Evolutionary conservation across 202 grass and related monocot species (phyloP), one percentile per base, ranked within the genome.

Genomic region (Zoysia matrella): DNA sequence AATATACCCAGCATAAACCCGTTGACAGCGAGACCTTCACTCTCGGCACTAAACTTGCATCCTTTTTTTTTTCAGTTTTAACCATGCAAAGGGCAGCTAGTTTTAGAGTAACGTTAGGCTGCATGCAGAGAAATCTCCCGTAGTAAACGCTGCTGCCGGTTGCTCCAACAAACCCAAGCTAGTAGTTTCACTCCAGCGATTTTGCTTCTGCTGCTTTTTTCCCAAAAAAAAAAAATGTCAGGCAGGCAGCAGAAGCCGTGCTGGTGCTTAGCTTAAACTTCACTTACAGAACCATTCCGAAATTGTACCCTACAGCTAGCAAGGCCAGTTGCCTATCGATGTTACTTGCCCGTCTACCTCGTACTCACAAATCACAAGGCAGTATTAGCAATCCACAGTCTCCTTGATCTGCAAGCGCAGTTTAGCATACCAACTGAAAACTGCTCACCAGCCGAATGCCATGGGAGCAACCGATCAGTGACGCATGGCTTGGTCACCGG

Each of bases 401-500:
- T 64, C 41, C 60, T 80, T 61, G 13, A 83, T 30, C 3, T 40
- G 30, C 3, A 64, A 64, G 36, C 30, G 60, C 30, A 36, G 30
- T 36, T 64, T 66, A 45, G 46, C 40, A 45, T 49, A 75, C 53
- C 0, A 75, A 52, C 5, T 47, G 15, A 51, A 58, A 13, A 1
- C 40, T 13, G 48, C 11, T 22, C 30, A 54, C 53, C 65, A 2
- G 39, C 60, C 58, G 30, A 36, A 61, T 67, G 10, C 5, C 65
- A 9, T 2, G 30, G 30, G 45, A 46, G 45, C 45, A 46, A 36
- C 45, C 45, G 45, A 46, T 46, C 36, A 40, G 10, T 14, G 30
- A 85, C 16, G 18, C 74, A 64, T 86, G 65, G 44, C 48, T 72
- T 15, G 49, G 60, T 69, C 60, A 11, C 36, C 63, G 63, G 39